Percentiles rank a stretch among this genome's conserved stretches.
Conservation (phyloP, 208 protist species). For the Leishmania gerbilli region DNA sequence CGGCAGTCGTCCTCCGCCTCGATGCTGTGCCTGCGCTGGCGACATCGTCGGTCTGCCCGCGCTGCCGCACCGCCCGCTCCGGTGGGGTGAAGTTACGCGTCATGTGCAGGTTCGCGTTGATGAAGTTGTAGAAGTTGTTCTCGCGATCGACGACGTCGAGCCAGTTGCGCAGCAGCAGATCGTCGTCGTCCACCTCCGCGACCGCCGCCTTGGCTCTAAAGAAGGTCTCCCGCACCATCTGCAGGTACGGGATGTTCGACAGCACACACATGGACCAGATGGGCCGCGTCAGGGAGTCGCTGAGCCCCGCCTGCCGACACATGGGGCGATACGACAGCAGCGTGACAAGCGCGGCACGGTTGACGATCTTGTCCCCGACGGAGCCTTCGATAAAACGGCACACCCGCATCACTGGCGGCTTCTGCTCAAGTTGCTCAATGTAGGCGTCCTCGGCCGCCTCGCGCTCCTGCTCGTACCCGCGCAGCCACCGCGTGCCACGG, state of each 20-base stretch:
- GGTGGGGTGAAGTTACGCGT: slow-evolving; percentile 41
- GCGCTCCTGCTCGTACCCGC: slow-evolving; percentile 28
- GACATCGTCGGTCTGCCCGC: slow-evolving; percentile 7
- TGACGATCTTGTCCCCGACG: slow-evolving; percentile 46
- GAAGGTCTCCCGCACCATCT: slow-evolving; percentile 54
- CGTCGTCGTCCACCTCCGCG: slow-evolving; percentile 43
- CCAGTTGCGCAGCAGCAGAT: slow-evolving; percentile 37
- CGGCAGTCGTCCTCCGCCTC: slow-evolving; percentile 4
- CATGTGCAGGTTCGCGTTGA: slow-evolving; percentile 43
- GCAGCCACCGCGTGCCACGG: slow-evolving; percentile 61
- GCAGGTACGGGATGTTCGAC: slow-evolving; percentile 54
- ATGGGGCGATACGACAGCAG: slow-evolving; percentile 38
- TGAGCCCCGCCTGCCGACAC: slow-evolving; percentile 40
- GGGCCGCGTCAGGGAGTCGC: slow-evolving; percentile 42
- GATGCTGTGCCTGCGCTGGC: slow-evolving; percentile 1
- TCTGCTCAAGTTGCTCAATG: slow-evolving; percentile 24
- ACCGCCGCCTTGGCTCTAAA: slow-evolving; percentile 44
- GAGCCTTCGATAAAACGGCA: slow-evolving; percentile 53
- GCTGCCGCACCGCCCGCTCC: slow-evolving; percentile 36
- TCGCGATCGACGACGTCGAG: slow-evolving; percentile 39
- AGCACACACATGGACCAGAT: slow-evolving; percentile 47
- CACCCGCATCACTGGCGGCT: slow-evolving; percentile 48
- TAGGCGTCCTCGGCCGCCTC: slow-evolving; percentile 33
- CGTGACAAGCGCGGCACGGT: slow-evolving; percentile 37
- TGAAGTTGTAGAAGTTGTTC: slow-evolving; percentile 52